Base-by-base conservation (phyloP, 2,329 filamentous ascomycete genomes). In the Diaporthe sp. region DNA sequence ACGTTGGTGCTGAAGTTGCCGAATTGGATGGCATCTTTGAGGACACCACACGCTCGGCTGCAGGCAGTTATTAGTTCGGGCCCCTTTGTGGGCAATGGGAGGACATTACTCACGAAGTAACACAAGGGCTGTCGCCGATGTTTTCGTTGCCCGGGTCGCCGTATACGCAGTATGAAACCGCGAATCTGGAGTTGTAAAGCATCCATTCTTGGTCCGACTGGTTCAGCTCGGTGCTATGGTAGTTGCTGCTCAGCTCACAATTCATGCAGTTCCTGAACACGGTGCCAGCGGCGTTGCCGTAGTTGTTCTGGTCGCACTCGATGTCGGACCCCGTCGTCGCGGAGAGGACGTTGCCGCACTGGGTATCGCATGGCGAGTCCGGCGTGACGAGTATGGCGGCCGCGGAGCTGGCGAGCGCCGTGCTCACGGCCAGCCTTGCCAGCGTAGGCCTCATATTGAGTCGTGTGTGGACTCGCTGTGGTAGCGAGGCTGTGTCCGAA, bases 181-280 rank as follows among this genome's bases (percentile, higher is more conserved):
- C 85, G 79, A 87, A 92, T 79, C 91, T 86, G 71, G 92, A 78
- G 78, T 92, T 92, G 77, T 92, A 92, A 22, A 92, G 82, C 70
- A 88, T 83, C 77, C 85, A 88, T 77, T 90, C 85, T 15, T 89
- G 82, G 78, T 93, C 91, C 1, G 90, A 88, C 74, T 87, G 78
- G 19, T 85, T 85, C 25, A 83, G 80, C 8, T 79, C 82, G 1
- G 82, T 79, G n/a, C 44, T 49, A 31, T 77, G 71, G 78, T 87
- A 91, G 6, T 83, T 81, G 81, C 91, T 92, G 2, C 79, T 81
- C 39, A 87, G 79, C 78, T 92, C 86, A 81, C 90, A 92, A 51
- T 84, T 80, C 60, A 91, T 80, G 78, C 90, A 92, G 28, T 84
- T 82, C 78, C 88, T 81, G 77, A 87, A 90, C 55, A 91, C 85